Conservation (phyloP, 1,139 yeast species). For the Yamadazyma kanchanaburiensis region DNA sequence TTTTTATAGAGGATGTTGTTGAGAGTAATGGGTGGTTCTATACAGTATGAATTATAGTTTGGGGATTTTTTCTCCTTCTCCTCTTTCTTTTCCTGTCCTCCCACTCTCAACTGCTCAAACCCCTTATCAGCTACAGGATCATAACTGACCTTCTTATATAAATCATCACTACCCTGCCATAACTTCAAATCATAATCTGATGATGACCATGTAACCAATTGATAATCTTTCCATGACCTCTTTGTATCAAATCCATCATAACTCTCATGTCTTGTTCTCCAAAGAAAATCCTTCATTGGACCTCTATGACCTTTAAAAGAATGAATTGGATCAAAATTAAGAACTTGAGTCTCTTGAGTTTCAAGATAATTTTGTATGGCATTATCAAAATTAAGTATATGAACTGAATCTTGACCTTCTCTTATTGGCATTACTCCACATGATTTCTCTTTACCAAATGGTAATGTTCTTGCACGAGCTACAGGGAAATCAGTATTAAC, state of each 20-base stretch:
- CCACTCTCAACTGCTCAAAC: constrained; percentile 15
- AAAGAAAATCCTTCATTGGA: constrained; percentile 80
- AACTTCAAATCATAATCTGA: constrained; percentile 74
- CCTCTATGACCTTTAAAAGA: constrained; percentile 80
- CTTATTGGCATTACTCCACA: constrained; percentile 88
- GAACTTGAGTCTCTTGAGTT: constrained; percentile 25
- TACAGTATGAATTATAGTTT: constrained; percentile 34
- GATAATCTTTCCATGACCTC: constrained; percentile 73
- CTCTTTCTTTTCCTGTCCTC: too few relatives aligned
- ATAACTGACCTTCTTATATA: constrained; percentile 59
- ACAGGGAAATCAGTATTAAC: constrained; percentile 79
- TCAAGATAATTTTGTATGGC: constrained; percentile 38
- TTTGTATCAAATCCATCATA: constrained; percentile 36
- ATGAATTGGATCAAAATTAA: constrained; percentile 44
- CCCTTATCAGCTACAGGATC: constrained; percentile 36
- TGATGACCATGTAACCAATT: constrained; percentile 89
- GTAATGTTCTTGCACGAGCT: constrained; percentile 81
- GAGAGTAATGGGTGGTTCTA: constrained; percentile 37
- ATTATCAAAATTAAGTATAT: constrained; percentile 54
- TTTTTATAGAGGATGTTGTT: constrained; percentile 30
- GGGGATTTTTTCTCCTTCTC: too few relatives aligned
- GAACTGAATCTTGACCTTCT: constrained; percentile 79
- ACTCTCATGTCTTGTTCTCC: constrained; percentile 60
- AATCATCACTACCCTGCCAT: constrained; percentile 69
- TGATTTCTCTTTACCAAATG: constrained; percentile 76